Conservation (phyloP, 441 rosid species). For the Arabidopsis lyrata region DNA sequence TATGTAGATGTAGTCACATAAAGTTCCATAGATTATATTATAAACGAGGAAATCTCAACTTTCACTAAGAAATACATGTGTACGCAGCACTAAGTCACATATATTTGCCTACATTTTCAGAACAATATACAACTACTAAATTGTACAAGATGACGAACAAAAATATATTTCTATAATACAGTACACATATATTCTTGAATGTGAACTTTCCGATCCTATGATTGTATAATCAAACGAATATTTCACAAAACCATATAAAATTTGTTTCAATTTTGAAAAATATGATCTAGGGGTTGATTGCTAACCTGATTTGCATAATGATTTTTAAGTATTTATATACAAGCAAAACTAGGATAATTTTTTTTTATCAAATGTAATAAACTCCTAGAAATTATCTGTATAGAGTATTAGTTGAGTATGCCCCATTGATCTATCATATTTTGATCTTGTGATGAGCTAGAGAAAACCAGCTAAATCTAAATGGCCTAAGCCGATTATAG, state of each 20-base stretch:
- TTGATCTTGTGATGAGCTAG: too few relatives aligned
- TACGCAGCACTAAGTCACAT: background rate
- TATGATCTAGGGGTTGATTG: background rate
- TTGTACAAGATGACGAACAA: background rate
- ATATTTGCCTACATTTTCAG: background rate
- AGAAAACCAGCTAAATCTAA: too few relatives aligned
- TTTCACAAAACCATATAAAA: background rate
- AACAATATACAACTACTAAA: background rate
- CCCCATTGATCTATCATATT: too few relatives aligned
- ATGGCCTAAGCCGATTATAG: too few relatives aligned
- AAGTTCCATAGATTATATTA: background rate
- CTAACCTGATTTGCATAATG: background rate
- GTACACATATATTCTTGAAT: background rate
- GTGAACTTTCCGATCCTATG: background rate
- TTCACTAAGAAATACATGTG: conserved; percentile 12
- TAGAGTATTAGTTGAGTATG: background rate
- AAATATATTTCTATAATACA: background rate
- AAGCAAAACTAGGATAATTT: background rate
- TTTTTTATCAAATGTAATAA: too few relatives aligned
- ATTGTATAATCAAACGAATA: conserved; percentile 7
- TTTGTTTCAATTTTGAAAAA: background rate
- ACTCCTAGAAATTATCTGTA: too few relatives aligned
- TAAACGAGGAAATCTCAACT: background rate
- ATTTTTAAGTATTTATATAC: too few relatives aligned
- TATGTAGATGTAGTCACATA: conserved; percentile 4